phyloP scores from a whole-genome alignment of 306 rosid genomes.

The Acacia confusa region DNA sequence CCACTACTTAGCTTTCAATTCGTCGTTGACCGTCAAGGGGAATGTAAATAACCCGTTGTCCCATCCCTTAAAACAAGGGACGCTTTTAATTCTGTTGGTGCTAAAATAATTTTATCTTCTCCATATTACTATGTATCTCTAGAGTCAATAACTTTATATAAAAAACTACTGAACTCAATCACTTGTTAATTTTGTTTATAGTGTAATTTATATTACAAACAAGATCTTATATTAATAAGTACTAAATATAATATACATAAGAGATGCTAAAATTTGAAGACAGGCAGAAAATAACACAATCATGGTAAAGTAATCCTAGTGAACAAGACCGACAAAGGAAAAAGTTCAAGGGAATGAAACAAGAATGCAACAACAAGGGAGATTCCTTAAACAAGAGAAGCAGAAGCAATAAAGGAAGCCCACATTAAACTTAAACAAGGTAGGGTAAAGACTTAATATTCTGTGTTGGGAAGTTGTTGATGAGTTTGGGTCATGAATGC shows the following conservation, averaged over 20 bases:
- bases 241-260: too few species aligned
- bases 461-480: constrained; percentile 57
- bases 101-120: too few species aligned
- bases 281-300: background rate
- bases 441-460: constrained; percentile 32
- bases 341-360: constrained; percentile 30
- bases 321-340: constrained; percentile 21
- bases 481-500: constrained; percentile 61
- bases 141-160: too few species aligned
- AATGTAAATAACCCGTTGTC: background rate
- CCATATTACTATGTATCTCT: too few species aligned
- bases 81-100: background rate
- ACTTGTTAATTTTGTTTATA: too few species aligned
- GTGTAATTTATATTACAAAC: too few species aligned
- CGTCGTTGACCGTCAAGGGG: too few species aligned
- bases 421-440: constrained; percentile 6
- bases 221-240: too few species aligned
- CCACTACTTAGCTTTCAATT: too few species aligned
- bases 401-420: constrained; percentile 32
- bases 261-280: background rate
- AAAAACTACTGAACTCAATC: too few species aligned
- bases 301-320: constrained; percentile 25
- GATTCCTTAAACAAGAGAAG: constrained; percentile 15
- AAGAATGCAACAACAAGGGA: constrained; percentile 35
- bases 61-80: background rate